These are phyloP conservation scores for Tilletia indica DNA, from an alignment of 1,284 basidiomycete genomes.

Conservation along the genomic window DNA sequence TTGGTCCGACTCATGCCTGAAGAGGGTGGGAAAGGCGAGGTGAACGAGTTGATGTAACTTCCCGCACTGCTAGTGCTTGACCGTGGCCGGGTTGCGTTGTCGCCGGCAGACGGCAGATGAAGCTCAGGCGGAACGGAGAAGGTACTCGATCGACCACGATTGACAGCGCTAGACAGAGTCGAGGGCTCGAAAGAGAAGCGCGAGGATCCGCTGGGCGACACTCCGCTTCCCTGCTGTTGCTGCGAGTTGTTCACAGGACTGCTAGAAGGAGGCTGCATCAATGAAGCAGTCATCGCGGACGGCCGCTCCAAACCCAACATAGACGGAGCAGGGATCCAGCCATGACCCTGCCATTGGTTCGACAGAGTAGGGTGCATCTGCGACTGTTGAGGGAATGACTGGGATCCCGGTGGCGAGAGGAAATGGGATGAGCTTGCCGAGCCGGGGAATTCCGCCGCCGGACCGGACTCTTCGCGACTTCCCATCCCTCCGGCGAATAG, in stretches of 20 bases:
- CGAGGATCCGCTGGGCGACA: background rate
- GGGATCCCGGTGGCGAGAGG: too few relatives aligned
- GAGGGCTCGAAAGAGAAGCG: background rate
- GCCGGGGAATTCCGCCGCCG: too few relatives aligned
- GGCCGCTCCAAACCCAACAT: too few relatives aligned
- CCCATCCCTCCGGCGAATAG: too few relatives aligned
- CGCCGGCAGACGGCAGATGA: background rate
- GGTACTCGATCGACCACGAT: conserved; percentile 4
- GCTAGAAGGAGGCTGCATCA: too few relatives aligned
- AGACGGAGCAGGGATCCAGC: too few relatives aligned
- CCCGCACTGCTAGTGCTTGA: conserved; percentile 11
- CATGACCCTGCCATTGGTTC: too few relatives aligned
- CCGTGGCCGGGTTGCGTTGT: background rate
- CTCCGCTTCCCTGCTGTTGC: background rate
- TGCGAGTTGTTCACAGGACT: background rate
- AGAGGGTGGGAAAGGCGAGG: background rate
- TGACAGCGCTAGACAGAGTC: background rate
- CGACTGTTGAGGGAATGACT: too few relatives aligned
- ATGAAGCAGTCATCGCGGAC: too few relatives aligned
- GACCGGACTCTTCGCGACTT: too few relatives aligned
- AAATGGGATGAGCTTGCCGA: too few relatives aligned
- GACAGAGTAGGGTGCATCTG: too few relatives aligned
- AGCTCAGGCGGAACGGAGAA: background rate
- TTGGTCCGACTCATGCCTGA: background rate
- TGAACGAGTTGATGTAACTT: background rate